phyloP scores from a whole-genome alignment of 192 early-diverging fungal genomes.

The Rhizophagus prolifer region DNA sequence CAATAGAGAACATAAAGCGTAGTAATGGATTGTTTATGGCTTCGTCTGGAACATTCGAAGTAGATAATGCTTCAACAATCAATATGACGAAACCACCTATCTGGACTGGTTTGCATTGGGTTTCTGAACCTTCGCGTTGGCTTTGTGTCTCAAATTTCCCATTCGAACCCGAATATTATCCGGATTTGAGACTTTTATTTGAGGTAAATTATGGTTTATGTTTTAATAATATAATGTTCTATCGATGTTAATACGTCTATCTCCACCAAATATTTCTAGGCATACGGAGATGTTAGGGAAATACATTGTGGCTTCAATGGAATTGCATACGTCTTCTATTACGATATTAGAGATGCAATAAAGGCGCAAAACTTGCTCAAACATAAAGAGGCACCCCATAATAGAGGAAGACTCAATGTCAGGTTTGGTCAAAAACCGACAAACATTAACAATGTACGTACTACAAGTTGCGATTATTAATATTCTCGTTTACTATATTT shows the following conservation, averaged over 20 bases:
- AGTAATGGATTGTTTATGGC: neutral
- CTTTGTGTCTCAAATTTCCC: slow-evolving; percentile 14
- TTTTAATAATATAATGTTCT: neutral
- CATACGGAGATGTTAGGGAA: slow-evolving; percentile 1
- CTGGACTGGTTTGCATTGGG: neutral
- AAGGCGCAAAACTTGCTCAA: neutral
- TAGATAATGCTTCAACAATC: neutral
- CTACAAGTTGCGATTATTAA: neutral
- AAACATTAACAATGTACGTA: neutral
- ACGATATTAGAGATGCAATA: slow-evolving; percentile 21
- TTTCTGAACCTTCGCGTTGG: slow-evolving; percentile 11
- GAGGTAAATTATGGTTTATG: too few species aligned
- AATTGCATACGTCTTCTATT: slow-evolving; percentile 14
- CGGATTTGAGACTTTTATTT: neutral
- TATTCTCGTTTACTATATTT: neutral
- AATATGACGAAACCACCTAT: neutral
- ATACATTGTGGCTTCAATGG: slow-evolving; percentile 7
- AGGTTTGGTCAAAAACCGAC: neutral
- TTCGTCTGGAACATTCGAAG: neutral
- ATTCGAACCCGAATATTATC: neutral
- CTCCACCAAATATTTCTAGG: neutral
- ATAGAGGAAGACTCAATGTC: neutral
- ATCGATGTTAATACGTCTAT: neutral
- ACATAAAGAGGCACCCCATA: slow-evolving; percentile 1
- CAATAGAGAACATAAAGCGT: neutral